Conservation (phyloP, 116 monocot genomes). For the Iris pallida region DNA sequence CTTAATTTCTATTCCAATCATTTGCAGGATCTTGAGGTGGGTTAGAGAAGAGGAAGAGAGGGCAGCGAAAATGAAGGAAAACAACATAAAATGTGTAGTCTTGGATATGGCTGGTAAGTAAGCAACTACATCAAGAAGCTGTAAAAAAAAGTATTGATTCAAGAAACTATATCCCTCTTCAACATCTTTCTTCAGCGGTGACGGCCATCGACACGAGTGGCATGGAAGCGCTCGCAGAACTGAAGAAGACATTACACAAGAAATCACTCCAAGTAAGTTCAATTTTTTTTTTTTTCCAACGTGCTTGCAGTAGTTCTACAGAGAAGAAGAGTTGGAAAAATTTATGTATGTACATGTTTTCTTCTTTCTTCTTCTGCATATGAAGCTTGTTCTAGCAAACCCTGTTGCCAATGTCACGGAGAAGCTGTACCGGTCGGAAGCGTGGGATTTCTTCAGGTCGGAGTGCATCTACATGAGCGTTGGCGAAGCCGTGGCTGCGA, state of each 20-base stretch:
- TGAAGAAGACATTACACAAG: slow-evolving; percentile 51
- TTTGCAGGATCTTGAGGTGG: slow-evolving; percentile 53
- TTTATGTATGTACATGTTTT: neutral
- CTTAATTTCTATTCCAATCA: neutral
- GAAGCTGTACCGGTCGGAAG: slow-evolving; percentile 39
- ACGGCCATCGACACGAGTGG: slow-evolving; percentile 67
- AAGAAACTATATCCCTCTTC: neutral
- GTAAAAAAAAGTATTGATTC: neutral
- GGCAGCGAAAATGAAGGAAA: slow-evolving; percentile 21
- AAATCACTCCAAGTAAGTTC: slow-evolving; percentile 51
- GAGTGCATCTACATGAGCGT: slow-evolving; percentile 53
- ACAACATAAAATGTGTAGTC: slow-evolving; percentile 43
- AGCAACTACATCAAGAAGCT: neutral
- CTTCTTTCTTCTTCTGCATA: neutral
- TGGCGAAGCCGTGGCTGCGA: slow-evolving; percentile 42
- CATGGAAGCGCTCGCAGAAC: slow-evolving; percentile 54
- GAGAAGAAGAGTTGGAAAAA: too few species aligned
- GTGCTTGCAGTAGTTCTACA: neutral
- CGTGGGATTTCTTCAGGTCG: slow-evolving; percentile 44
- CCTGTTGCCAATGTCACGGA: slow-evolving; percentile 52
- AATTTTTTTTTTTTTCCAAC: neutral
- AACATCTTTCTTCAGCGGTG: slow-evolving; percentile 36
- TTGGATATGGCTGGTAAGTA: slow-evolving; percentile 58
- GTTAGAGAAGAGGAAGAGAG: slow-evolving; percentile 69
- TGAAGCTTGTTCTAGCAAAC: slow-evolving; percentile 56